Conservation (phyloP, 2,329 filamentous ascomycete genomes). For the Exophiala calicioides region DNA sequence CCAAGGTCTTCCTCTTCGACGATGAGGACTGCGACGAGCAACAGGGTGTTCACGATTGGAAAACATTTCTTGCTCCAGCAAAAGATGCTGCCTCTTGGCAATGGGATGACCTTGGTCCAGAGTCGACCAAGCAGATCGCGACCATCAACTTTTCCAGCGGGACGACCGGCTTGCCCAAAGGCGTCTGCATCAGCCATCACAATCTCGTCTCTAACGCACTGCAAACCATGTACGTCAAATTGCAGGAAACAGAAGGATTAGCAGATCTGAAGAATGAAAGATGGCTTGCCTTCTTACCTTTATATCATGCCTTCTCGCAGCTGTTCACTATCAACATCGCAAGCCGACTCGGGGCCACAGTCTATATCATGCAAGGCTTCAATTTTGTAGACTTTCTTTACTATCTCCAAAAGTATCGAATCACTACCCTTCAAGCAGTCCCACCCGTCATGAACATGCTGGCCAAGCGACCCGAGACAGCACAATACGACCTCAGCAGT, state of each 20-base stretch:
- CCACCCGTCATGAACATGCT: constrained; percentile 63
- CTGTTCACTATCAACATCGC: constrained; percentile 57
- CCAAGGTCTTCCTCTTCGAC: constrained; percentile 31
- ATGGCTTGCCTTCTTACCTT: constrained; percentile 50
- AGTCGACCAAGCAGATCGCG: constrained; percentile 45
- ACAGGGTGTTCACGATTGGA: constrained; percentile 31
- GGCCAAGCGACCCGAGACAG: constrained; percentile 57
- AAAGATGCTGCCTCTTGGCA: constrained; percentile 39
- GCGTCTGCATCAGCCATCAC: constrained; percentile 52
- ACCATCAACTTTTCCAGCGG: constrained; percentile 56
- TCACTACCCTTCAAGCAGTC: constrained; percentile 60
- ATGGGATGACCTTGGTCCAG: constrained; percentile 35
- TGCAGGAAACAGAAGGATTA: constrained; percentile 63
- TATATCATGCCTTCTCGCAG: constrained; percentile 51
- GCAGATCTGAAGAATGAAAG: constrained; percentile 47
- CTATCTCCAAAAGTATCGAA: constrained; percentile 52
- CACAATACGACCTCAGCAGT: constrained; percentile 58
- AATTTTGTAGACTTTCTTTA: constrained; percentile 58
- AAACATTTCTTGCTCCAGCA: constrained; percentile 48
- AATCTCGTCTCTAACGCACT: constrained; percentile 58
- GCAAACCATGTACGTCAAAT: constrained; percentile 61
- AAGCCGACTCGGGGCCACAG: constrained; percentile 61
- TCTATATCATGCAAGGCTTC: constrained; percentile 66
- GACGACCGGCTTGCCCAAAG: constrained; percentile 56
- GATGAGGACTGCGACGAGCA: constrained; percentile 45